Evolutionary conservation across 169 alveolate species (phyloP), one percentile per base, ranked within the genome.

Genomic region (Eimeria necatrix): DNA sequence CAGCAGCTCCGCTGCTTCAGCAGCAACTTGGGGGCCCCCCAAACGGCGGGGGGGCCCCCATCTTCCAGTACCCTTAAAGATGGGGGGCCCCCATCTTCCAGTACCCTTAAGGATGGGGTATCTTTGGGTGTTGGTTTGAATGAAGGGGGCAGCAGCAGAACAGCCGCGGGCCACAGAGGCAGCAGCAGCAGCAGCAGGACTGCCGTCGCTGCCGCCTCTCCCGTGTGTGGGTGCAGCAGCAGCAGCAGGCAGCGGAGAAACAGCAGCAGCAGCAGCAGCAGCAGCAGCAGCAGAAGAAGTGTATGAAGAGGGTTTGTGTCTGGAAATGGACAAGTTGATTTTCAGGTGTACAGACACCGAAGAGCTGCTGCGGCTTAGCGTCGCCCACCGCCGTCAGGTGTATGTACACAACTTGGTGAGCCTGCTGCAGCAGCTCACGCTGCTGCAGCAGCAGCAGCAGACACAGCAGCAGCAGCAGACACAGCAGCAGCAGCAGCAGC

Each of bases 351-450:
- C 46, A 8, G 59, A 64, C 22, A 59, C 91, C 3, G 97, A 96
- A 53, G 95, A 94, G 10, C 95, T 96, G 1, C 68, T 96, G 73
- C 85, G 95, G 8, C 94, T 95, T 26, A 53, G 95, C 41, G 95
- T 94, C 24, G 95, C 96, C 59, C 97, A 96, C 24, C 94, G 97
- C 4, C 96, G 97, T 0, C 96, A 94, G 12, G 70, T 96, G 81
- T 96, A 92, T 53, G 95, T 96, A 12, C 96, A 96, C 70, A 96
- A 96, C 86, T 81, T 96, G 14, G 96, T 96, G 53, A 95, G 96
- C 1, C 96, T 96, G 3, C 61, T 96, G 46, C 89, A 94, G 91
- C 95, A 20, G 7, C 85, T 91, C 3, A 93, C 91, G 5, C 91
- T 61, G 18, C 83, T 90, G 73, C 2, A 68, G 3, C 16, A 48